phyloP scores from a whole-genome alignment of 495 filamentous ascomycete species.

The Lasiosphaeria ovina region DNA sequence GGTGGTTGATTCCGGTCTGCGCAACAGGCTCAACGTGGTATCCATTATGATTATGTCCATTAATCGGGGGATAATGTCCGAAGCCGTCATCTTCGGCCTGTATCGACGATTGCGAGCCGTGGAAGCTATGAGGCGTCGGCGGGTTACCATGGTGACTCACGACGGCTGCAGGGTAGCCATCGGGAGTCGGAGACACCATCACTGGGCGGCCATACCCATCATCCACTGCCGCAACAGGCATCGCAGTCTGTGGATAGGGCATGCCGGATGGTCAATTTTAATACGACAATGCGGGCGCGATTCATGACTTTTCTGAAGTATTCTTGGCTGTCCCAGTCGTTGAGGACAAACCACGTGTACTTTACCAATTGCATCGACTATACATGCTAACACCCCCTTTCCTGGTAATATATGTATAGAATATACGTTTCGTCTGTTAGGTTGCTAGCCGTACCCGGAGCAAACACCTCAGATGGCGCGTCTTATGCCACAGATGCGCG shows the following conservation, averaged over 20 bases:
- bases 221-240: conserved; percentile 35
- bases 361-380: no score
- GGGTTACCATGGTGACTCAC: conserved; percentile 44
- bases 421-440: no score
- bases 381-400: no score
- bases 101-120: conserved; percentile 51
- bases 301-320: no score
- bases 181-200: conserved; percentile 33
- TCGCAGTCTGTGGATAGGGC: conserved; percentile 30
- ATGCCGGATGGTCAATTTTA: no score
- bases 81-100: conserved; percentile 34
- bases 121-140: conserved; percentile 53
- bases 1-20: conserved; percentile 10
- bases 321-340: no score
- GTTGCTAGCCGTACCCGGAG: no score
- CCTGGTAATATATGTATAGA: no score
- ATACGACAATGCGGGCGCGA: no score
- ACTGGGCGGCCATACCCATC: conserved; percentile 34
- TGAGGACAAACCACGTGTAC: no score
- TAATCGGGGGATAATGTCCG: conserved; percentile 24
- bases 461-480: no score
- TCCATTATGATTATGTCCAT: conserved; percentile 21
- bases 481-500: not conserved
- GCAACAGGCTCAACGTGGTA: conserved; percentile 5
- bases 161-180: conserved; percentile 36